Evolutionary conservation across 305 asterid genomes (phyloP).

Genomic region (Fraxinus greggii): DNA sequence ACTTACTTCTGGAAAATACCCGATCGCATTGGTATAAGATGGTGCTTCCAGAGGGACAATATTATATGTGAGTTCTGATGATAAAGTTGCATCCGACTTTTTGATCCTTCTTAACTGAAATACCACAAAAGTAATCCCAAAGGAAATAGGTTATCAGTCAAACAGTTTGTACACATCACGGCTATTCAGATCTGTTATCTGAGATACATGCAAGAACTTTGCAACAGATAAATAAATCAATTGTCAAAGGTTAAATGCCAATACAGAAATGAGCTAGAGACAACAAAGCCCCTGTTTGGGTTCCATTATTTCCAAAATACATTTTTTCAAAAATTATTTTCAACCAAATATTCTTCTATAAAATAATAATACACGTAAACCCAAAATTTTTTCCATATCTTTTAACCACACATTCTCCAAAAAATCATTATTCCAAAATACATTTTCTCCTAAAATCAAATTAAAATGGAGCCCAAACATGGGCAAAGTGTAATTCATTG

Average conservation of each 20-base stretch:
- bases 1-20: slow-evolving; percentile 92
- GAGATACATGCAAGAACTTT: background rate
- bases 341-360: background rate
- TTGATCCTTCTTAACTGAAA: slow-evolving; percentile 80
- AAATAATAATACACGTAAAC: background rate
- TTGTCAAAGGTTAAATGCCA: slow-evolving; percentile 13
- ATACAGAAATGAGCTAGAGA: background rate
- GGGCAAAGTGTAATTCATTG: slow-evolving; percentile 10
- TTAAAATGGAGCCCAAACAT: no score
- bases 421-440: background rate
- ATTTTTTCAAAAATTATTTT: no score
- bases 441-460: background rate
- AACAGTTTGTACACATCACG: background rate
- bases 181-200: background rate
- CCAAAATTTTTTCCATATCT: background rate
- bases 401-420: background rate
- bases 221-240: slow-evolving; percentile 2
- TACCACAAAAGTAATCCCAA: slow-evolving; percentile 27
- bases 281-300: background rate
- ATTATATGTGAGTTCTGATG: slow-evolving; percentile 78
- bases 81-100: slow-evolving; percentile 69
- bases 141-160: slow-evolving; percentile 12
- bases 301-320: background rate
- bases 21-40: slow-evolving; percentile 78
- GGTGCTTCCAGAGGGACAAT: slow-evolving; percentile 91